phyloP scores from a whole-genome alignment of 1,284 basidiomycete genomes.

The Tilletia caries region DNA sequence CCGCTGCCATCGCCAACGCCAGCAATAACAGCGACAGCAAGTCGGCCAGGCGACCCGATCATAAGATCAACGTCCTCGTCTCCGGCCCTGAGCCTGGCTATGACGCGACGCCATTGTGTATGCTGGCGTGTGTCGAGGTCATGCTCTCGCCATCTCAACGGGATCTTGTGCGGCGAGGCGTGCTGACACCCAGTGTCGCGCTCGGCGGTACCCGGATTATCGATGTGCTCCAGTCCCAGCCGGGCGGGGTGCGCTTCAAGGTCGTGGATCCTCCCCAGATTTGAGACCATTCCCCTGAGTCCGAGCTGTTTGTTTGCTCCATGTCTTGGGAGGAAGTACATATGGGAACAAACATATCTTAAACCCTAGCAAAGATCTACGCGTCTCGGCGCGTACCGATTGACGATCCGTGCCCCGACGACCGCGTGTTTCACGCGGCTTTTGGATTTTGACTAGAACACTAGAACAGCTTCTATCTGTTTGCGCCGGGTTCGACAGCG shows the following conservation, averaged over 20 bases:
- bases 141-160: conserved; percentile 10
- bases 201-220: background rate
- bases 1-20: background rate
- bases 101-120: conserved; percentile 1
- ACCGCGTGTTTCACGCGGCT: too few relatives aligned
- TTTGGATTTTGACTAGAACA: too few relatives aligned
- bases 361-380: too few relatives aligned
- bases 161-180: background rate
- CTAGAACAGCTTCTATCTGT: too few relatives aligned
- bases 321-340: too few relatives aligned
- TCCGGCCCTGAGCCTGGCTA: conserved; percentile 18
- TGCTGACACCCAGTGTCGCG: background rate
- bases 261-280: conserved; percentile 5
- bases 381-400: too few relatives aligned
- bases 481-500: too few relatives aligned
- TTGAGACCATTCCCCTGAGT: too few relatives aligned
- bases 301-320: too few relatives aligned
- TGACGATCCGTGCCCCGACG: too few relatives aligned
- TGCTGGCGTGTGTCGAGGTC: conserved; percentile 8
- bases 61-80: conserved; percentile 12
- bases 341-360: too few relatives aligned
- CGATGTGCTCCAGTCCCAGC: background rate
- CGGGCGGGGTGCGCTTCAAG: background rate
- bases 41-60: conserved; percentile 6
- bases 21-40: background rate